phyloP scores from a whole-genome alignment of 352 stramenopile species.

The Phytophthora idaei region DNA sequence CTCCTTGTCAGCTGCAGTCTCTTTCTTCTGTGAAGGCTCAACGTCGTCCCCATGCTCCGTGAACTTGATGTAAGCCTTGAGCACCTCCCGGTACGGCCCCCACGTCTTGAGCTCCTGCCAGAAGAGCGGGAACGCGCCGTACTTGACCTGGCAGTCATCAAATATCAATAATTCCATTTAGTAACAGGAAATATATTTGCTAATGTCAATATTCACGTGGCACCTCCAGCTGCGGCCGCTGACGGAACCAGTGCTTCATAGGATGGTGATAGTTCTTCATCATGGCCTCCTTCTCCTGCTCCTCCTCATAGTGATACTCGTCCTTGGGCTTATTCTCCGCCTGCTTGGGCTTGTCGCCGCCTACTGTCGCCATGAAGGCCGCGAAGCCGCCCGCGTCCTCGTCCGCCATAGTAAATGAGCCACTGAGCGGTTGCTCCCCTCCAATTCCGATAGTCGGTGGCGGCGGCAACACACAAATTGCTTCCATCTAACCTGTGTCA shows the following conservation, averaged over 20 bases:
- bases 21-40: slow-evolving; percentile 15
- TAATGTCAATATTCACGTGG: slow-evolving; percentile 1
- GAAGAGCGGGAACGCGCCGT: slow-evolving; percentile 93
- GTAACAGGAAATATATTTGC: neutral
- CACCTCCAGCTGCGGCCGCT: slow-evolving; percentile 58
- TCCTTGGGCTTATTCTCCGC: slow-evolving; percentile 35
- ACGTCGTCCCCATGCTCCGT: slow-evolving; percentile 53
- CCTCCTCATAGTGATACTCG: slow-evolving; percentile 83
- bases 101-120: slow-evolving; percentile 96
- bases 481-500: neutral
- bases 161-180: slow-evolving; percentile 10
- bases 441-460: slow-evolving; percentile 6
- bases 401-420: slow-evolving; percentile 48
- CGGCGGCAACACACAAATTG: neutral
- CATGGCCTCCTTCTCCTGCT: slow-evolving; percentile 88
- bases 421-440: slow-evolving; percentile 6
- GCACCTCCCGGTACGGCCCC: slow-evolving; percentile 91
- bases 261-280: slow-evolving; percentile 88
- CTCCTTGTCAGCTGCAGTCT: slow-evolving; percentile 12
- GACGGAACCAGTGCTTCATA: slow-evolving; percentile 90
- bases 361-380: slow-evolving; percentile 77
- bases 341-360: slow-evolving; percentile 17
- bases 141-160: slow-evolving; percentile 54
- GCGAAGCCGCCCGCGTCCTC: slow-evolving; percentile 56
- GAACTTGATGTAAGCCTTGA: slow-evolving; percentile 90